Conservation (phyloP, 2,329 filamentous ascomycete genomes). For the Grosmannia clavigera region DNA sequence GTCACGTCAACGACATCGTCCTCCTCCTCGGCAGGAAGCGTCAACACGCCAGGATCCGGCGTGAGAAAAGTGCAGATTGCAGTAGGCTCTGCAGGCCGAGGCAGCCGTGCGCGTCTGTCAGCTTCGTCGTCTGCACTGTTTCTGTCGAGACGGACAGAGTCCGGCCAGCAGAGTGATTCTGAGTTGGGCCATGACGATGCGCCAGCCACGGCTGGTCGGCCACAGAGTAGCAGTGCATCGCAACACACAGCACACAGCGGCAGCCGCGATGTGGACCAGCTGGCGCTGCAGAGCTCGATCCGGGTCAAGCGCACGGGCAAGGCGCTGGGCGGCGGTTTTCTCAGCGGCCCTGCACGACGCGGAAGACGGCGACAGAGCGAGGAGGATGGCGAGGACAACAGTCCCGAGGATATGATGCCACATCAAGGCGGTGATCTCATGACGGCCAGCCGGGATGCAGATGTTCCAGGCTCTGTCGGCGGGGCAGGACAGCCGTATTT, state of each 20-base stretch:
- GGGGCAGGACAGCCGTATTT: slow-evolving; percentile 24
- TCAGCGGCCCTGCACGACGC: slow-evolving; percentile 68
- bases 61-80: slow-evolving; percentile 43
- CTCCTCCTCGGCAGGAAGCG: slow-evolving; percentile 8
- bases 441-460: slow-evolving; percentile 1
- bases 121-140: slow-evolving; percentile 25
- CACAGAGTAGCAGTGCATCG: slow-evolving; percentile 38
- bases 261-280: slow-evolving; percentile 29
- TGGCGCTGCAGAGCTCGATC: slow-evolving; percentile 57
- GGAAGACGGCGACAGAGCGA: slow-evolving; percentile 56
- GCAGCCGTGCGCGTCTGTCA: slow-evolving; percentile 19
- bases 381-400: slow-evolving; percentile 40
- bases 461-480: slow-evolving; percentile 15
- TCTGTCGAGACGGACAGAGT: slow-evolving; percentile 9
- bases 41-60: slow-evolving; percentile 42
- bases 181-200: slow-evolving; percentile 35
- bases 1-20: slow-evolving; percentile 7
- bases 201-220: slow-evolving; percentile 35
- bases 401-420: slow-evolving; percentile 10
- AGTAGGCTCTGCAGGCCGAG: slow-evolving; percentile 33
- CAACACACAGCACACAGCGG: slow-evolving; percentile 24
- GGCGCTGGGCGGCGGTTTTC: slow-evolving; percentile 57
- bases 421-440: background rate
- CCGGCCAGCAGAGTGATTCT: slow-evolving; percentile 29
- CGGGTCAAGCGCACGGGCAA: slow-evolving; percentile 67